These are phyloP conservation scores for Spathaspora gorwiae DNA, from an alignment of 805 yeast species.

Conservation along the genomic window DNA sequence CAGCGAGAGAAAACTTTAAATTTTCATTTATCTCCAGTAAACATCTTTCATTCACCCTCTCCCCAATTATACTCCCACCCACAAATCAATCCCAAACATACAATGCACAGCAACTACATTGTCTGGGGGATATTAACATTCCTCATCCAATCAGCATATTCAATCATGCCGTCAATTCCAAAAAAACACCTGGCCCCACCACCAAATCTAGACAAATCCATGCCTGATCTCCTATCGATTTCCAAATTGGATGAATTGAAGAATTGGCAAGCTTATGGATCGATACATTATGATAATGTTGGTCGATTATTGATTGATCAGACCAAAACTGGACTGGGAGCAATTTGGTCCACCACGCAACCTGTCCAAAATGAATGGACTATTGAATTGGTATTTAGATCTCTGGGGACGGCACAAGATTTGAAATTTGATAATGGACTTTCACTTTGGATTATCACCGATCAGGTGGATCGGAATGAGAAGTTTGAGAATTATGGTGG, in stretches of 20 bases:
- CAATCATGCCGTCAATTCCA: not conserved
- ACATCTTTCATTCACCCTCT: too few species aligned
- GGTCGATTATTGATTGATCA: slow-evolving; percentile 35
- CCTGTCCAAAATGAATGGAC: slow-evolving; percentile 42
- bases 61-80: too few species aligned
- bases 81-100: too few species aligned
- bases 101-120: too few species aligned
- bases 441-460: slow-evolving; percentile 32
- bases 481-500: slow-evolving; percentile 43
- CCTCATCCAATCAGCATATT: not conserved
- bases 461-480: slow-evolving; percentile 4
- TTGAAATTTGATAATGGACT: slow-evolving; percentile 46
- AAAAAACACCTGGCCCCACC: not conserved
- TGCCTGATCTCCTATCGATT: slow-evolving; percentile 32
- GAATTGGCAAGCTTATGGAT: slow-evolving; percentile 45
- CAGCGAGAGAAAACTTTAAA: too few species aligned
- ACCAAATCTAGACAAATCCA: slow-evolving; percentile 12
- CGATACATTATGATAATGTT: slow-evolving; percentile 78
- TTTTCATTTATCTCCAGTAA: too few species aligned
- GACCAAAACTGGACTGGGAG: slow-evolving; percentile 13
- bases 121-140: too few species aligned
- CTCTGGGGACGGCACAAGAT: slow-evolving; percentile 42
- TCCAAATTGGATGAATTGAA: slow-evolving; percentile 18
- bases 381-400: slow-evolving; percentile 58
- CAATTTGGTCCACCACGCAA: slow-evolving; percentile 17